A percentile compares a stretch with the other conserved stretches of the same genome.
phyloP scores from a whole-genome alignment of 2,329 filamentous ascomycete genomes.

The Diaporthe velutina region DNA sequence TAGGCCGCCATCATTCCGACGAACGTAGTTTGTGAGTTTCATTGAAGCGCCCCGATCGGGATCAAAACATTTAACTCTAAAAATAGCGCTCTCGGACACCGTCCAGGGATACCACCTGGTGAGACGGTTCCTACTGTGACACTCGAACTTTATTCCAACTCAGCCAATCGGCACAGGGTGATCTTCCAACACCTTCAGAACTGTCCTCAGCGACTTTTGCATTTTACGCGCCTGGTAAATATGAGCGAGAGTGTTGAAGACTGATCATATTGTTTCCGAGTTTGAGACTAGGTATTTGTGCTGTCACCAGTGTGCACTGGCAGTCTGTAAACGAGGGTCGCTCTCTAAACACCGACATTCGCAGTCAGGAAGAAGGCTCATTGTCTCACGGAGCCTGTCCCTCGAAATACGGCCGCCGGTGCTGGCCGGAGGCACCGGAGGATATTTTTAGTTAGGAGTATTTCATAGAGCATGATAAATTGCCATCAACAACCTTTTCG shows the following conservation, averaged over 20 bases:
- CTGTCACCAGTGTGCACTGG: background rate
- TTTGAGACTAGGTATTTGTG: background rate
- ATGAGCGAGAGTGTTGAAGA: no score
- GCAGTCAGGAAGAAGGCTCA: no score
- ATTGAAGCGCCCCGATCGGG: background rate
- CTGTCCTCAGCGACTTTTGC: background rate
- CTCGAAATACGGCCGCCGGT: background rate
- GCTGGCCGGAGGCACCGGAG: background rate
- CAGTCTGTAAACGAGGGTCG: background rate
- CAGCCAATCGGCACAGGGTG: background rate
- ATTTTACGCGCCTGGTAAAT: no score
- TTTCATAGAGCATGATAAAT: background rate
- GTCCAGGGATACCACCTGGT: background rate
- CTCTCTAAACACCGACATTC: background rate
- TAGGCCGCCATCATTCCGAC: no score
- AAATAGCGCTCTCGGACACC: background rate
- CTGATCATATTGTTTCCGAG: no score
- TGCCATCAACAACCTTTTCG: background rate
- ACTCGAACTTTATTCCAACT: background rate
- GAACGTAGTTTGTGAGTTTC: no score
- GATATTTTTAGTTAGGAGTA: background rate
- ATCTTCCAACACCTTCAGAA: background rate
- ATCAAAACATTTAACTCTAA: background rate
- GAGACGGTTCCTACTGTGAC: slow-evolving; percentile 17
- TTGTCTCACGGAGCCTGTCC: no score